A percentile compares a stretch with the other conserved stretches of the same genome.
phyloP scores from a whole-genome alignment of 2,329 filamentous ascomycete genomes.

The Alternaria triticimaculans region DNA sequence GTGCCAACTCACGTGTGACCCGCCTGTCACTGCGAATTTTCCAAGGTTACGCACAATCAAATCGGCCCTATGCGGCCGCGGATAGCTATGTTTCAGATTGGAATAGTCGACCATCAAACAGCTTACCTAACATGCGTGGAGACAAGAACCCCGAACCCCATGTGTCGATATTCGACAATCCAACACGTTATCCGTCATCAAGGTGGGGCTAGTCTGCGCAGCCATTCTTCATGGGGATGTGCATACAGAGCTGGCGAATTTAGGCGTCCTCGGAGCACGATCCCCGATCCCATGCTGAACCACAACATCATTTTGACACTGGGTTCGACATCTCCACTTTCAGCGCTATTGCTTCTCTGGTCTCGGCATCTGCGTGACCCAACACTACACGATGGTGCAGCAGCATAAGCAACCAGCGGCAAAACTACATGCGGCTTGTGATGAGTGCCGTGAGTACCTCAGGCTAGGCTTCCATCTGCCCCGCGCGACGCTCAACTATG shows the following conservation, averaged over 20 bases:
- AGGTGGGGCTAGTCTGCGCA: conserved; percentile 1
- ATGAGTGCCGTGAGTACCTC: conserved; percentile 44
- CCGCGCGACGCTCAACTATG: conserved; percentile 3
- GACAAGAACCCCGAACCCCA: not conserved
- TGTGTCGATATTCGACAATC: not conserved
- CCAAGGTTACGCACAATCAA: not conserved
- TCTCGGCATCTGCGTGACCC: not conserved
- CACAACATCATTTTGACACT: not conserved
- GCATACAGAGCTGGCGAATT: conserved; percentile 4
- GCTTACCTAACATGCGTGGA: not conserved
- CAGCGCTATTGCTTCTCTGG: not conserved
- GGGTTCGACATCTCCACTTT: not conserved
- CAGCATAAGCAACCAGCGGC: conserved; percentile 21
- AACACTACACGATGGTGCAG: conserved; percentile 17
- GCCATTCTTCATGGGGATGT: conserved; percentile 2
- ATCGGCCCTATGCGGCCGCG: conserved; percentile 9
- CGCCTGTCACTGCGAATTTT: not conserved
- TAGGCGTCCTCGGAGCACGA: not conserved
- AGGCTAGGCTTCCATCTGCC: not conserved
- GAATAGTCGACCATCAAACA: not conserved
- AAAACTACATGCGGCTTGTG: conserved; percentile 45
- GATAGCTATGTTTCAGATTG: conserved; percentile 2
- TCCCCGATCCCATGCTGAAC: conserved; percentile 1
- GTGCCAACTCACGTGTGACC: not conserved
- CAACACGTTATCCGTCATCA: conserved; percentile 3